A percentile compares a stretch with the other conserved stretches of the same genome.
Conservation (phyloP, 345 rosid genomes). For the Eucalyptus tenuipes region DNA sequence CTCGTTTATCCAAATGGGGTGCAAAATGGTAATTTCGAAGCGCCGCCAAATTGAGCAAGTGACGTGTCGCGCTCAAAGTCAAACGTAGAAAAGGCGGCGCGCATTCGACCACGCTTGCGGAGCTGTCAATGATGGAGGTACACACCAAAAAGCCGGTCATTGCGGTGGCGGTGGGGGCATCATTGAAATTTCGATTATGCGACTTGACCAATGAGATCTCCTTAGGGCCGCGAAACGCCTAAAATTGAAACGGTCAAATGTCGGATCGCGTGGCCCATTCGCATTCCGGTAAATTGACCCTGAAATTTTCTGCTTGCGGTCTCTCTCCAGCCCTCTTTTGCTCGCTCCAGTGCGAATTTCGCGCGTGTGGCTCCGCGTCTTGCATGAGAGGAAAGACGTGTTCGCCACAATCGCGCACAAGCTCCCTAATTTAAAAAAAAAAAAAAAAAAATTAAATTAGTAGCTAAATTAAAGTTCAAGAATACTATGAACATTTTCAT, state of each 20-base stretch:
- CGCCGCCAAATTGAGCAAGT: background rate
- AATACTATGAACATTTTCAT: background rate
- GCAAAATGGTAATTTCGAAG: background rate
- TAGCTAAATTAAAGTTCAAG: too few species aligned
- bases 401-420: background rate
- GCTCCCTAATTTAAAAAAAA: too few species aligned
- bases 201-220: background rate
- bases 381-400: background rate
- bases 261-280: background rate
- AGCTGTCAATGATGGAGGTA: background rate
- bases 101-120: rapidly evolving
- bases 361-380: background rate
- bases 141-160: background rate
- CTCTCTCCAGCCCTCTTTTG: background rate
- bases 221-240: background rate
- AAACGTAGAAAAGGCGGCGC: background rate
- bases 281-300: background rate
- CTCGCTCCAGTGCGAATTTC: background rate
- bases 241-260: background rate
- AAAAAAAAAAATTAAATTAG: too few species aligned
- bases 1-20: background rate
- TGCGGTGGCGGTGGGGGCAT: background rate
- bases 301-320: background rate
- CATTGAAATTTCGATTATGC: background rate
- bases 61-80: background rate